Conservation (phyloP, 83 land plant species). For the Thuja plicata region DNA sequence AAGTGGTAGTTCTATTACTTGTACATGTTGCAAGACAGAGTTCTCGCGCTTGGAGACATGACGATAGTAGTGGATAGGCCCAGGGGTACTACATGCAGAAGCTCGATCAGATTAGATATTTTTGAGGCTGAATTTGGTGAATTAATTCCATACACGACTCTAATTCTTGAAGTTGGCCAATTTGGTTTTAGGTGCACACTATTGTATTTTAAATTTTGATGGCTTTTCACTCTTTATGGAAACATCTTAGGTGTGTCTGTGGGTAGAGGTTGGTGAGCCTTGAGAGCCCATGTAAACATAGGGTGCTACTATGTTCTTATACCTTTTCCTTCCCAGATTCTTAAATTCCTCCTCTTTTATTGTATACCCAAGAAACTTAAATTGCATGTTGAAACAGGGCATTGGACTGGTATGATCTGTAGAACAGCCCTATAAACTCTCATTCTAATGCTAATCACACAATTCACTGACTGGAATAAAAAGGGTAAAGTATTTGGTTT, state of each 20-base stretch:
- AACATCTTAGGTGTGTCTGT: slow-evolving; percentile 45
- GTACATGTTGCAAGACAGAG: no score
- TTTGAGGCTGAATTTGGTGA: no score
- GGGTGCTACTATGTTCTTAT: slow-evolving; percentile 42
- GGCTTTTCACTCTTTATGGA: neutral
- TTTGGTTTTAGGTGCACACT: neutral
- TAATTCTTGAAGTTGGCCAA: neutral
- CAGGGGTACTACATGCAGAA: no score
- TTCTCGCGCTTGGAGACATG: no score
- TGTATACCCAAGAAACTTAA: neutral
- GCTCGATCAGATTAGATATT: no score
- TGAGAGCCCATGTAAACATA: slow-evolving; percentile 36
- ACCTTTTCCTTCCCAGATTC: neutral
- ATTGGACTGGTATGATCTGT: slow-evolving; percentile 65
- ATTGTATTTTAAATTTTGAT: neutral
- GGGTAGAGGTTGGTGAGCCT: slow-evolving; percentile 43
- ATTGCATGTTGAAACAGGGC: slow-evolving; percentile 26
- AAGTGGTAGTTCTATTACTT: no score
- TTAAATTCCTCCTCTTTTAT: no score
- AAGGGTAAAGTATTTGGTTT: slow-evolving; percentile 28
- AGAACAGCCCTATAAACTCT: slow-evolving; percentile 54
- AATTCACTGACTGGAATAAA: slow-evolving; percentile 48
- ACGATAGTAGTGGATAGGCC: no score
- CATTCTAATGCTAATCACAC: slow-evolving; percentile 32
- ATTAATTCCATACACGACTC: neutral